Percentiles rank a stretch among this genome's conserved stretches.
These are phyloP conservation scores for Tarenaya hassleriana DNA, from an alignment of 345 rosid species.

Conservation along the genomic window DNA sequence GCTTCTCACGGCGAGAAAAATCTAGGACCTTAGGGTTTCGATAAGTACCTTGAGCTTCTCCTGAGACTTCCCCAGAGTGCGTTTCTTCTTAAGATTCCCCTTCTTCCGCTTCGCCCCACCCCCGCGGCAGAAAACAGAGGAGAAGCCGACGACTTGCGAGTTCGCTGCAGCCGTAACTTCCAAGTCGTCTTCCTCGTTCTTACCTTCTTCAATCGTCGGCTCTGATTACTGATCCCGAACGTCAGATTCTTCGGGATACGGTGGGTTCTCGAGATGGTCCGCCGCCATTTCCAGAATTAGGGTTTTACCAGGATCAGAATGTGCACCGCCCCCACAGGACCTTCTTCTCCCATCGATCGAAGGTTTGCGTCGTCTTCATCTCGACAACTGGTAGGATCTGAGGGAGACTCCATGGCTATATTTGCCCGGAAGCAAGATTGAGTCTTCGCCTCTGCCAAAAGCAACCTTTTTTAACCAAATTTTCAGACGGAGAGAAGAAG, in stretches of 20 bases:
- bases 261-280: slow-evolving; percentile 10
- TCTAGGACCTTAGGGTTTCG: slow-evolving; percentile 41
- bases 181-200: slow-evolving; percentile 19
- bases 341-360: neutral
- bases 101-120: slow-evolving; percentile 38
- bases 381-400: neutral
- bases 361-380: neutral
- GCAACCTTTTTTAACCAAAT: too few species aligned
- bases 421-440: neutral
- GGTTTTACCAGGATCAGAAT: slow-evolving; percentile 5
- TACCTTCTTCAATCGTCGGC: slow-evolving; percentile 13
- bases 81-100: slow-evolving; percentile 24
- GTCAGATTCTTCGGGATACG: slow-evolving; percentile 17
- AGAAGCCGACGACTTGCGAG: slow-evolving; percentile 11
- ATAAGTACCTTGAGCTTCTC: slow-evolving; percentile 41
- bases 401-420: slow-evolving; percentile 6
- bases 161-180: slow-evolving; percentile 14
- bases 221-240: neutral
- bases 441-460: too few species aligned
- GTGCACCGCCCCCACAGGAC: neutral
- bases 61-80: slow-evolving; percentile 28
- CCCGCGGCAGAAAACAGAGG: slow-evolving; percentile 28
- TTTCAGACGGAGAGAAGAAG: too few species aligned
- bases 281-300: slow-evolving; percentile 19
- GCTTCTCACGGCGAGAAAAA: slow-evolving; percentile 38